Base-by-base conservation (phyloP, 495 filamentous ascomycete species). In the Friedmanniomyces simplex region DNA sequence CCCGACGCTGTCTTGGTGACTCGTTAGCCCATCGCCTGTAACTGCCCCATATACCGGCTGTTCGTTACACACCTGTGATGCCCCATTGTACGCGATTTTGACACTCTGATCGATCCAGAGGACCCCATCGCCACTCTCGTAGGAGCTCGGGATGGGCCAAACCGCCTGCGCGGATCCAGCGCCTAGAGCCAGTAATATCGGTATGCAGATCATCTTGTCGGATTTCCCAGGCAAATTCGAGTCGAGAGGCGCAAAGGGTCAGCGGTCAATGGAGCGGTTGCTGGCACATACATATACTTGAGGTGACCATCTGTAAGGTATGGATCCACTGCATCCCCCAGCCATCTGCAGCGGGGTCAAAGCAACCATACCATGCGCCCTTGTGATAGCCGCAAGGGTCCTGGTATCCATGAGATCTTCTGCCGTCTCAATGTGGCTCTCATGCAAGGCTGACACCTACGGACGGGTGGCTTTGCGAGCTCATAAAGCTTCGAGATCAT, bases 101-200 rank as follows among this genome's bases (percentile, higher is more conserved):
- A 84, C 68, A 54, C 73, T 67, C 21, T 76, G 67, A 43, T 73
- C 66, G 52, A 86, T 78, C 73, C 77, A 86, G 32, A 85, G 58
- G 18, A 76, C 72, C 3, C 72, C 72, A 57, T 70, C 71, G 10
- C 83, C 83, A 54, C 71, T 76, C 50, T 70, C 72, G 62, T 77
- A 75, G 47, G 63, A 72, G 41, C 67, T 61, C 12, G 83, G 83
- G 8, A 77, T 69, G 2, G 83, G 83, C 83, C 83, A 86, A 50
- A 86, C 67, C 0, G 82, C 83, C 50, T 21, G 14, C 21, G 21
- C 52, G 2, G 12, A 28, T 2, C 25, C 5, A 13, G 24, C 28
- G 42, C 20, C 47, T 1, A 59, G 49, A 24, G 18, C 52, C 8
- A 56, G 7, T 20, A 47, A 8, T 12, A 56, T 8, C 11, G 25